Base-by-base conservation (phyloP, 208 protist genomes). In the Trypanosoma vivax region DNA sequence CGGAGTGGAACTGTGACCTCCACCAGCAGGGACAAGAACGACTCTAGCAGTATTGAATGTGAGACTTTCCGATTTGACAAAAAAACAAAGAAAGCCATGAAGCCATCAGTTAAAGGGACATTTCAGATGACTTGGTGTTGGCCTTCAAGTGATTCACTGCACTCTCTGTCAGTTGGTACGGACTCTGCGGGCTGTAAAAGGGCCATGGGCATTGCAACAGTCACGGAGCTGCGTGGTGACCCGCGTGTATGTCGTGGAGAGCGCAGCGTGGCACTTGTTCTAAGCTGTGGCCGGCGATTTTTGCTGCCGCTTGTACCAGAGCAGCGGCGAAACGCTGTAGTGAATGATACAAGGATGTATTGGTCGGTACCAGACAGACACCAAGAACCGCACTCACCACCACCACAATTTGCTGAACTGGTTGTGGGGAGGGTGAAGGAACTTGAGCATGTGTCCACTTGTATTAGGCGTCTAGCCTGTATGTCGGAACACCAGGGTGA, bases 121-220 rank as follows among this genome's bases (percentile, higher is more conserved):
- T 87, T 87, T 41, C 41, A 54, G 29, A 23, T 87, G 45, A 21
- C 2, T 13, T 87, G 79, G 79, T 72, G 71, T 34, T 87, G 79
- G 79, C 79, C 78, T 13, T 28, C 25, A 29, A 18, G 14, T 11
- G 35, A 47, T 16, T n/a, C 16, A 40, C 11, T 23, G 14, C 19
- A 29, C 33, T 43, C 16, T 23, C 13, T 43, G 6, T 4, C 23
- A 45, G 19, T 51, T 19, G 18, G 41, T 14, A 21, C 19, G 2
- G 25, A 51, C 21, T 34, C 29, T 21, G 54, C 51, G 18, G 16
- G 5, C 19, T 2, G 18, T 37, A 16, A 23, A 5, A 28, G 47
- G 30, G 39, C 13, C 35, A 2, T 58, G 34, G 29, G 53, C 1
- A 23, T 40, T 18, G 54, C 50, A 6, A 46, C 34, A 35, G 48